Conservation (phyloP, 495 filamentous ascomycete genomes). For the Neurospora sp. region DNA sequence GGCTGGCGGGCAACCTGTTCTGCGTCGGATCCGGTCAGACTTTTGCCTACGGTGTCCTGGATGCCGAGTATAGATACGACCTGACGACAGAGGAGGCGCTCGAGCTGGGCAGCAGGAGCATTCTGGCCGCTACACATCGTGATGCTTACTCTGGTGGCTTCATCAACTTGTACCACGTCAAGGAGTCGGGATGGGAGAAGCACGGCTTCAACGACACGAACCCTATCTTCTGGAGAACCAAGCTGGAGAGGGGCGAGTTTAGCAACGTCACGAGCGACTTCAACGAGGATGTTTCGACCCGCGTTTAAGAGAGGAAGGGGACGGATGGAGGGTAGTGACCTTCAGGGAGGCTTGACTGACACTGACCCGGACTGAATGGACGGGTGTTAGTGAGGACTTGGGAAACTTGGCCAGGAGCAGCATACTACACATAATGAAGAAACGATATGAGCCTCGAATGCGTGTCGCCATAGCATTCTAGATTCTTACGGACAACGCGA, state of each 20-base stretch:
- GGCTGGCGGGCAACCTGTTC: conserved; percentile 87
- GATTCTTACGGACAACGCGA: background rate
- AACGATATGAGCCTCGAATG: background rate
- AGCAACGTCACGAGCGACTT: conserved; percentile 86
- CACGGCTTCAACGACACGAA: conserved; percentile 94
- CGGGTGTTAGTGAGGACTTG: background rate
- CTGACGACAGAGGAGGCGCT: conserved; percentile 76
- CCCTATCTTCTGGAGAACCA: conserved; percentile 98
- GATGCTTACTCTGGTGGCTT: conserved; percentile 97
- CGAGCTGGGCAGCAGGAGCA: conserved; percentile 79
- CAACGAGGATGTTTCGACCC: conserved; percentile 22
- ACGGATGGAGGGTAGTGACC: background rate
- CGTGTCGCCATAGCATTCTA: background rate
- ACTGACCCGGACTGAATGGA: background rate
- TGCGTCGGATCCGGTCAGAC: conserved; percentile 98
- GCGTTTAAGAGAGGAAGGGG: background rate
- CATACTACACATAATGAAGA: background rate
- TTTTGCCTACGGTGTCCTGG: conserved; percentile 95
- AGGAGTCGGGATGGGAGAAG: conserved; percentile 97
- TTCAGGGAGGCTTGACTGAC: no score
- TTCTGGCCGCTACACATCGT: conserved; percentile 93
- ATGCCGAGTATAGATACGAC: conserved; percentile 89
- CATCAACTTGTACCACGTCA: conserved; percentile 98
- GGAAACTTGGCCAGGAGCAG: background rate
- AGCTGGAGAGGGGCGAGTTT: conserved; percentile 96